phyloP scores from a whole-genome alignment of 2,329 filamentous ascomycete species.

The Monosporascus sp. region DNA sequence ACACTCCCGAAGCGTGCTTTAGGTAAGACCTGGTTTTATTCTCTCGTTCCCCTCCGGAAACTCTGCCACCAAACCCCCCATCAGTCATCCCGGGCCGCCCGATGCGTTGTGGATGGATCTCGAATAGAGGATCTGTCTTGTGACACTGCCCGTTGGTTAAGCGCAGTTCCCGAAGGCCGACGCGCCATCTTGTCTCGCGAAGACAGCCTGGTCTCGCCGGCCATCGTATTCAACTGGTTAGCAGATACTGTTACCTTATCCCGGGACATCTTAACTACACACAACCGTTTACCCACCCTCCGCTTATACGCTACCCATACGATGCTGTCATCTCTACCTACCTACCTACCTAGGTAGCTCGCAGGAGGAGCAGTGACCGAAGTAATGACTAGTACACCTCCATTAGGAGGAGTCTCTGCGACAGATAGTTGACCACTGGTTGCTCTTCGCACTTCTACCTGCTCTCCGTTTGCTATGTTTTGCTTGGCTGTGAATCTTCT shows the following conservation, averaged over 20 bases:
- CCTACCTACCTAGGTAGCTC: not conserved
- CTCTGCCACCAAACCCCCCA: conserved; percentile 13
- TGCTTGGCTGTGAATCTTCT: not conserved
- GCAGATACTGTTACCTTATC: not conserved
- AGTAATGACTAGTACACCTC: not conserved
- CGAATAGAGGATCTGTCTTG: not conserved
- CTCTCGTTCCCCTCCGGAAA: conserved; percentile 13
- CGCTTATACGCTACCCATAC: not conserved
- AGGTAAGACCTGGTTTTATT: conserved; percentile 29
- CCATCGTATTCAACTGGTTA: not conserved
- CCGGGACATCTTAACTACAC: not conserved
- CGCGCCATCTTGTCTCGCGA: not conserved
- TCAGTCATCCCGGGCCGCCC: conserved; percentile 21
- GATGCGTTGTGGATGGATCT: conserved; percentile 14
- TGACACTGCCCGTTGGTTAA: not conserved
- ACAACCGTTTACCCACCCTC: not conserved
- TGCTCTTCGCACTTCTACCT: not conserved
- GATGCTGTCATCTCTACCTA: not conserved
- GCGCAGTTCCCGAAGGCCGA: not conserved
- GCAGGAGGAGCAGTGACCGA: not conserved
- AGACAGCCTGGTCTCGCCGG: not conserved
- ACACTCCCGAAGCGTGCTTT: conserved; percentile 17
- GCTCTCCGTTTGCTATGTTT: not conserved
- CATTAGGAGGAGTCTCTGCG: not conserved
- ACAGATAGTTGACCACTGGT: not conserved